A percentile compares a stretch with the other conserved stretches of the same genome.
These are phyloP conservation scores for Lasiodiplodia sp. DNA, from an alignment of 2,329 filamentous ascomycete genomes.

Conservation along the genomic window DNA sequence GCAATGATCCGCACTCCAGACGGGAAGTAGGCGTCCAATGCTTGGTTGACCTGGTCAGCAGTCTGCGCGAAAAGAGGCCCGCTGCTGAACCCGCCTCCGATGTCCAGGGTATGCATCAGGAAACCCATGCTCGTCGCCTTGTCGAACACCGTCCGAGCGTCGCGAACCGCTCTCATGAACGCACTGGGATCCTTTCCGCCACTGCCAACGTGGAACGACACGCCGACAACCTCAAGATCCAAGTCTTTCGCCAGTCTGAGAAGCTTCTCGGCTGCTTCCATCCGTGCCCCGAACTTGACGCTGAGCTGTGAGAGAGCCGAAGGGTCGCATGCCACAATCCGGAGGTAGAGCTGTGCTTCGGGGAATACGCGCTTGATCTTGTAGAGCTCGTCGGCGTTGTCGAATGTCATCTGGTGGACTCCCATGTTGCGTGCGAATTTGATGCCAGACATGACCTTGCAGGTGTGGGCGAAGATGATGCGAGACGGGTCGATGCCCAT, in stretches of 20 bases:
- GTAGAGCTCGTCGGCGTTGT: slow-evolving; percentile 92
- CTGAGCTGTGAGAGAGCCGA: slow-evolving; percentile 88
- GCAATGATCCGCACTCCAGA: slow-evolving; percentile 81
- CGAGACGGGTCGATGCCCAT: slow-evolving; percentile 81
- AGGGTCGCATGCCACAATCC: slow-evolving; percentile 91
- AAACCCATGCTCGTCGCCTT: slow-evolving; percentile 76
- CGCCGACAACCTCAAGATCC: slow-evolving; percentile 83
- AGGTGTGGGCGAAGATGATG: slow-evolving; percentile 96
- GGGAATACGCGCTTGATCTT: slow-evolving; percentile 91
- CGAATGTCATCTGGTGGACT: slow-evolving; percentile 95
- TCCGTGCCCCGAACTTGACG: slow-evolving; percentile 89
- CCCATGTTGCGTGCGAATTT: slow-evolving; percentile 80
- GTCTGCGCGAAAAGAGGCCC: slow-evolving; percentile 61
- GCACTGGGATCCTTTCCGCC: slow-evolving; percentile 87
- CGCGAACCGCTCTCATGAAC: slow-evolving; percentile 83
- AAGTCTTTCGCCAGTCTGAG: slow-evolving; percentile 77
- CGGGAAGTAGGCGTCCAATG: slow-evolving; percentile 86
- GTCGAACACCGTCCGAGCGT: slow-evolving; percentile 83
- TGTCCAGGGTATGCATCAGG: slow-evolving; percentile 80
- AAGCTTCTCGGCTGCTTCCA: slow-evolving; percentile 77
- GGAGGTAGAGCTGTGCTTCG: slow-evolving; percentile 83
- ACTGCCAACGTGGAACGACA: slow-evolving; percentile 94
- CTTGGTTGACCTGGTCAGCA: slow-evolving; percentile 55
- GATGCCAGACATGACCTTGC: slow-evolving; percentile 95
- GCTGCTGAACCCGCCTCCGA: slow-evolving; percentile 93